These are phyloP conservation scores for Fusarium piperis DNA, from an alignment of 2,329 filamentous ascomycete species.

Conservation along the genomic window DNA sequence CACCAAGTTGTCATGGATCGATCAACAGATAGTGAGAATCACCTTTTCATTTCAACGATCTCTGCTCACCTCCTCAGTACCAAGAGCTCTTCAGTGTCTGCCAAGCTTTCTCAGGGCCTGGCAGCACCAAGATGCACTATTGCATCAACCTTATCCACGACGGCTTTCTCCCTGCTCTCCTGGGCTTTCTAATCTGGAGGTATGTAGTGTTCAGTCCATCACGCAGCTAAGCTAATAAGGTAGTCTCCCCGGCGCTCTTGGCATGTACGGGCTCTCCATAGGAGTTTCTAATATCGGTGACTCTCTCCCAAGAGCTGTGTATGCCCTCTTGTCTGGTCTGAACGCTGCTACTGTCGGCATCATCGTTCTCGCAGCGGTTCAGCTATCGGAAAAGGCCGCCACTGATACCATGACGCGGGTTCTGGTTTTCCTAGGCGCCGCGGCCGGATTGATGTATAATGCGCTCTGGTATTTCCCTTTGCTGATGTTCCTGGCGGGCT, in stretches of 20 bases:
- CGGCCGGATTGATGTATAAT: conserved; percentile 75
- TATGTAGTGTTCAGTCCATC: conserved; percentile 35
- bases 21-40: conserved; percentile 68
- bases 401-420: conserved; percentile 70
- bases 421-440: conserved; percentile 70
- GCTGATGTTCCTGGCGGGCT: conserved; percentile 66
- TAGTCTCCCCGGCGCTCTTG: conserved; percentile 73
- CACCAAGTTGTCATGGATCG: conserved; percentile 69
- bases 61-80: conserved; percentile 57
- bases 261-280: conserved; percentile 74
- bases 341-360: conserved; percentile 79
- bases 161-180: conserved; percentile 65
- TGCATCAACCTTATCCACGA: conserved; percentile 72
- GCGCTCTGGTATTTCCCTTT: conserved; percentile 80
- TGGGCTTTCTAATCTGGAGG: conserved; percentile 73
- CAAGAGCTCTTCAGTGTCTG: conserved; percentile 77
- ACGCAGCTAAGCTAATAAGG: conserved; percentile 2
- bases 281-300: conserved; percentile 70
- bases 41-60: fast-evolving
- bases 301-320: conserved; percentile 68
- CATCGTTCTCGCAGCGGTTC: conserved; percentile 74
- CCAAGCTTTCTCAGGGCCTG: conserved; percentile 74
- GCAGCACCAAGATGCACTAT: conserved; percentile 76
- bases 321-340: conserved; percentile 75
- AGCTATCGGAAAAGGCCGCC: conserved; percentile 74